Evolutionary conservation across 129 eudicot species (phyloP), one percentile per base, ranked within the genome.

Genomic region (Arctium minus): DNA sequence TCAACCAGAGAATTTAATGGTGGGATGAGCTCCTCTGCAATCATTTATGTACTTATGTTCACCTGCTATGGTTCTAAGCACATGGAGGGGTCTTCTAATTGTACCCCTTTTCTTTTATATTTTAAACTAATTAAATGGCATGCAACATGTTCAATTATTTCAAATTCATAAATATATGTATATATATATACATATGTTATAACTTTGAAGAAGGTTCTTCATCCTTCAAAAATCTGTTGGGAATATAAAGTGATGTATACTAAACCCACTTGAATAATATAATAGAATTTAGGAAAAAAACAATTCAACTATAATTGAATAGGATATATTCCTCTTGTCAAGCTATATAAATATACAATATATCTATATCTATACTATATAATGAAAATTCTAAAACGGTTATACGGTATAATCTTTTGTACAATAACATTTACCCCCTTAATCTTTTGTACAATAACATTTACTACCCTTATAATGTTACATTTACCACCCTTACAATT

Each of bases 1-100:
- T 86, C 85, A 83, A 87, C 78, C 70, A 65, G 72, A 53, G 87
- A 80, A 87, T 87, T 80, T 83, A 87, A 60, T 83, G 80, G 86
- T 42, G 40, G 8, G 82, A 71, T 50, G 17, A 82, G 74, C 76
- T 81, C 80, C 37, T 82, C 27, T 37, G 73, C 79, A 81, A 82
- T 86, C 83, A 77, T 81, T 82, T 75, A 50, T 50, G 73, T 42
- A 81, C 80, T 73, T 73, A 48, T 29, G 79, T 44, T 82, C 89
- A 86, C 85, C 91, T 71, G 84, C 88, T 53, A 67, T 83, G 35
- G 76, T 81, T 79, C 74, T 79, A 33, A 76, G 89, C 91, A 88
- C 91, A 88, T 86, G 91, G 89, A 86, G 87, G 89, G 91, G 91
- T 83, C 89, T 80, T 85, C 62, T 35, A 85, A 80, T 74, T 65